A percentile compares a stretch with the other conserved stretches of the same genome.
These are phyloP conservation scores for Debaryomycetaceae sp. DNA, from an alignment of 1,139 yeast species.

Conservation along the genomic window DNA sequence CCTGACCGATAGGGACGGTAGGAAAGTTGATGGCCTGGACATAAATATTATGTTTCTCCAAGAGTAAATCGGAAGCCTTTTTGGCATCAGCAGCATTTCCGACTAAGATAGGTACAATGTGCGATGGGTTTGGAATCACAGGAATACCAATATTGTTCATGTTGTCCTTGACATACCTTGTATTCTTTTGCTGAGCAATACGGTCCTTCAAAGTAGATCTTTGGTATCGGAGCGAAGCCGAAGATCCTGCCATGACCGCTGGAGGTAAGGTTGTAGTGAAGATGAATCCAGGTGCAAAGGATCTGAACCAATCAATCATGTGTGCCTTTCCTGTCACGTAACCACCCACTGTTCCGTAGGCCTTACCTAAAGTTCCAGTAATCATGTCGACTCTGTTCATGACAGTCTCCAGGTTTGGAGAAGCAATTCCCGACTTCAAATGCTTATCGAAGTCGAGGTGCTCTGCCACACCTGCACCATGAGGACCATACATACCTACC, in stretches of 20 bases:
- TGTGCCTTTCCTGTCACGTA: conserved; percentile 86
- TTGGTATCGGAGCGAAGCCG: conserved; percentile 82
- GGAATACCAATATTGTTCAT: conserved; percentile 78
- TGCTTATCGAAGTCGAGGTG: conserved; percentile 87
- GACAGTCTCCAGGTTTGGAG: conserved; percentile 52
- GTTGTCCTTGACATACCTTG: conserved; percentile 76
- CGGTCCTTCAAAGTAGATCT: conserved; percentile 76
- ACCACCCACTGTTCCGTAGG: conserved; percentile 97
- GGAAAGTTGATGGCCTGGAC: conserved; percentile 99
- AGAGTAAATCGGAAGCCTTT: conserved; percentile 81
- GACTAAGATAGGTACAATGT: conserved; percentile 90
- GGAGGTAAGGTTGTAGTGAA: conserved; percentile 97
- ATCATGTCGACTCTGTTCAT: conserved; percentile 92
- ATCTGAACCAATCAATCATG: conserved; percentile 91
- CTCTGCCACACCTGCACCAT: conserved; percentile 99
- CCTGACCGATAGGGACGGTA: conserved; percentile 94
- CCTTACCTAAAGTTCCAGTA: conserved; percentile 96
- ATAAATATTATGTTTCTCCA: conserved; percentile 80
- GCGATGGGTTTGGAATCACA: conserved; percentile 96
- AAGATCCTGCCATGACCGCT: conserved; percentile 94
- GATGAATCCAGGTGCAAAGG: conserved; percentile 95
- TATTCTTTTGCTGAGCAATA: conserved; percentile 79
- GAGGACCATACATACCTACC: conserved; percentile 98
- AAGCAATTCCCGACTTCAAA: conserved; percentile 60
- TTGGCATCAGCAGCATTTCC: conserved; percentile 95